phyloP scores from a whole-genome alignment of 768 basidiomycete species.

The Candolleomyces efflorescens region DNA sequence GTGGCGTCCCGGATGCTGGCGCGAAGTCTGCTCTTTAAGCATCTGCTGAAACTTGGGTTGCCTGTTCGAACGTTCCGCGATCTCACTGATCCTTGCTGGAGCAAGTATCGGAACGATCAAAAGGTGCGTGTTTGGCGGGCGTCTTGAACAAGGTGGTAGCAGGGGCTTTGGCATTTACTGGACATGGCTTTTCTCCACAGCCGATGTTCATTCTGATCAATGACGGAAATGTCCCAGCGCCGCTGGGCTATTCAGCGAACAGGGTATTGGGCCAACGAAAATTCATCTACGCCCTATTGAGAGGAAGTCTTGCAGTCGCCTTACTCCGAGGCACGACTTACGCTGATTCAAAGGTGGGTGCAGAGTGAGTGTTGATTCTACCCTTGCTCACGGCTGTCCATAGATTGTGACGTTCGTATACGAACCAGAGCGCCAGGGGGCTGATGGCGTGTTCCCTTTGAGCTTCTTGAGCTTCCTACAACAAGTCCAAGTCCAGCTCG shows the following conservation, averaged over 20 bases:
- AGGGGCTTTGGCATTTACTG: too few relatives aligned
- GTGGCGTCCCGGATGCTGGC: slow-evolving; percentile 49
- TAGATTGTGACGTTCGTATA: slow-evolving; percentile 62
- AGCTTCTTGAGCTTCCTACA: not conserved
- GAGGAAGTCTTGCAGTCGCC: slow-evolving; percentile 46
- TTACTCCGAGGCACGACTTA: slow-evolving; percentile 53
- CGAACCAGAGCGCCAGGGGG: slow-evolving; percentile 20
- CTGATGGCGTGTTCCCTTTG: not conserved
- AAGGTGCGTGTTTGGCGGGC: slow-evolving; percentile 26
- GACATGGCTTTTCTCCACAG: slow-evolving; percentile 27
- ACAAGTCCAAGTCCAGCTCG: not conserved
- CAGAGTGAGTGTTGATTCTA: not conserved
- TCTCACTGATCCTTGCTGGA: slow-evolving; percentile 47
- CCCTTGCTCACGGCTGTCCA: not conserved
- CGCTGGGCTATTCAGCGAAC: slow-evolving; percentile 14
- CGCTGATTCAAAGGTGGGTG: slow-evolving; percentile 55
- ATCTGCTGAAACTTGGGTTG: slow-evolving; percentile 38
- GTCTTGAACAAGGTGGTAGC: too few relatives aligned
- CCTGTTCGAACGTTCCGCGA: slow-evolving; percentile 42
- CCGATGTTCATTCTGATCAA: slow-evolving; percentile 66
- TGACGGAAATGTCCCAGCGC: slow-evolving; percentile 40
- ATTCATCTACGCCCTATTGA: slow-evolving; percentile 46
- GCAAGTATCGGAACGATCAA: slow-evolving; percentile 32
- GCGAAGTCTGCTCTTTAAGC: slow-evolving; percentile 45
- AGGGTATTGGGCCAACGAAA: slow-evolving; percentile 41